Conservation (phyloP, 164 flowering plant species). For the Pachysandra terminalis region DNA sequence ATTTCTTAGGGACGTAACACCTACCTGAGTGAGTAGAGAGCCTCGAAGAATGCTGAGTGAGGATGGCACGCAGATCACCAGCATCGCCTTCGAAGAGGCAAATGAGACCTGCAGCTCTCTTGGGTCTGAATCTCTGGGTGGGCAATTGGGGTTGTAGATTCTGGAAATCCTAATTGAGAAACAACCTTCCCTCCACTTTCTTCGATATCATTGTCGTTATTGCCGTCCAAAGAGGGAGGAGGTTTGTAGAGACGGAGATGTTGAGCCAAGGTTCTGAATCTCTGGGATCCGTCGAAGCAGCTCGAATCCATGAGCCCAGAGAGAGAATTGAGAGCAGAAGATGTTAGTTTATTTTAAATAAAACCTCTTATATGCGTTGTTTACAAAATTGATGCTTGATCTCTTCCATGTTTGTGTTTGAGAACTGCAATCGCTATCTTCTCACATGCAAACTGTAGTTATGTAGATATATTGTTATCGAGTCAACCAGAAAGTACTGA, state of each 20-base stretch:
- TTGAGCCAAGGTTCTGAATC: constrained; percentile 50
- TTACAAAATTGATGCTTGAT: too few species aligned
- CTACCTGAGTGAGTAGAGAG: constrained; percentile 58
- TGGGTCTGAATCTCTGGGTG: constrained; percentile 45
- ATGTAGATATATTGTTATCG: too few species aligned
- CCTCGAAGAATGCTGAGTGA: constrained; percentile 57
- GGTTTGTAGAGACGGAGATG: constrained; percentile 77
- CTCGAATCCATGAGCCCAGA: constrained; percentile 27
- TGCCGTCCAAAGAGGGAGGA: constrained; percentile 25
- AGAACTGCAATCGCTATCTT: too few species aligned
- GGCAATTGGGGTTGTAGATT: constrained; percentile 56
- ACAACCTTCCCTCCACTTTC: constrained; percentile 47
- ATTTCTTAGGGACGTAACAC: too few species aligned
- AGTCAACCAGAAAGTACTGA: too few species aligned
- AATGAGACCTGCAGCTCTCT: constrained; percentile 52
- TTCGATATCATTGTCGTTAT: constrained; percentile 32
- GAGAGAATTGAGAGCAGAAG: constrained; percentile 1
- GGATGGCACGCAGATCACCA: constrained; percentile 51
- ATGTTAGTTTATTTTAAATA: too few species aligned
- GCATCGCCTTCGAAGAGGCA: constrained; percentile 52
- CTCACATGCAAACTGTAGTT: too few species aligned
- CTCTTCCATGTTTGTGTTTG: too few species aligned
- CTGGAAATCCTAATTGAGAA: constrained; percentile 69
- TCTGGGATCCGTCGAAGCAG: constrained; percentile 21
- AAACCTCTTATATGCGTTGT: too few species aligned